Evolutionary conservation across 306 rosid species (phyloP).

Genomic region (Arachis hypogaea): DNA sequence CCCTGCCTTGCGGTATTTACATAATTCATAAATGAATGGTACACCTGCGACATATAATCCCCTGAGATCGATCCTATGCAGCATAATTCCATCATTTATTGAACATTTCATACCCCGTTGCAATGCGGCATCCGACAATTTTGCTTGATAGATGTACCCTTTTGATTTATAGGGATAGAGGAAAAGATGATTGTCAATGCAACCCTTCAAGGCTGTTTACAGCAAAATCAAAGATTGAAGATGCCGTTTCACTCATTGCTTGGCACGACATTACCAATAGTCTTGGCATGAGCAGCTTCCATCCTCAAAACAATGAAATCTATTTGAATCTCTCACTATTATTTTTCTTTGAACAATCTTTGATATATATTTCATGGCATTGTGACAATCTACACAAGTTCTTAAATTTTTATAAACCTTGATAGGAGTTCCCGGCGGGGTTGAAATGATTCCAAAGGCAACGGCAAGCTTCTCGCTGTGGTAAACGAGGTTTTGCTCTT

Average conservation of each 20-base stretch:
- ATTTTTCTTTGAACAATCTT: slow-evolving; percentile 55
- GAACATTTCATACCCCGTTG: not conserved
- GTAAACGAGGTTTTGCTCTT: slow-evolving; percentile 69
- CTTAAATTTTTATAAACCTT: slow-evolving; percentile 70
- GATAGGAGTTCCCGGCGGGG: slow-evolving; percentile 60
- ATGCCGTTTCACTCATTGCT: slow-evolving; percentile 5
- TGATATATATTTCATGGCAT: slow-evolving; percentile 59
- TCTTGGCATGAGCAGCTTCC: slow-evolving; percentile 64
- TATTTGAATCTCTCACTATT: slow-evolving; percentile 63
- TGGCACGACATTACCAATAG: slow-evolving; percentile 46
- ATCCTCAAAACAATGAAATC: slow-evolving; percentile 70
- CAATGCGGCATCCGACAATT: not conserved
- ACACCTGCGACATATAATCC: not conserved
- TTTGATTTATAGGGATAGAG: not conserved
- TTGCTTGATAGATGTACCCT: not conserved
- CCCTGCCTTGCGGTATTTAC: not conserved
- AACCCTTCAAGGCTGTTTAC: slow-evolving; percentile 5
- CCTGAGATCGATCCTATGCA: not conserved
- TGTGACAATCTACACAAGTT: slow-evolving; percentile 76
- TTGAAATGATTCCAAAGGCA: slow-evolving; percentile 71
- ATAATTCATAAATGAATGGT: not conserved
- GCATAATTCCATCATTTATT: not conserved
- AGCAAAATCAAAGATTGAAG: slow-evolving; percentile 17
- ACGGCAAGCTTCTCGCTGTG: slow-evolving; percentile 75
- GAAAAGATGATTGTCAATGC: slow-evolving; percentile 25